Conservation (phyloP, 208 protist genomes). For the Acanthamoeba triangularis region DNA sequence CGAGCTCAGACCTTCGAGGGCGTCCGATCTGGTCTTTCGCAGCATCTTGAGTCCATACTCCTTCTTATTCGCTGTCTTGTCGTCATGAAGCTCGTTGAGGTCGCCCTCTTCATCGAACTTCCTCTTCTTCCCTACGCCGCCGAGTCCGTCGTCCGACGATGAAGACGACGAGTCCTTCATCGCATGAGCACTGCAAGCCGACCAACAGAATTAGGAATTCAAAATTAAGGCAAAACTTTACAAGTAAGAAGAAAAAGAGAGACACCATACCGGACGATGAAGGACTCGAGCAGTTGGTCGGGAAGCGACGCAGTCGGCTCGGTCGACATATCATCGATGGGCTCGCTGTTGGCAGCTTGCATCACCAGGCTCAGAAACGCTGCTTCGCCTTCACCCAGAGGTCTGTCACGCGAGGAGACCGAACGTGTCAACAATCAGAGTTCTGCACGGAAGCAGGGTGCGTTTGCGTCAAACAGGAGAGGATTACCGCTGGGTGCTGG, state of each 20-base stretch:
- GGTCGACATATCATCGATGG: background rate
- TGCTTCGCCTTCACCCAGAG: slow-evolving; percentile 20
- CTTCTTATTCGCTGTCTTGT: background rate
- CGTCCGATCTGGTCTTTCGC: background rate
- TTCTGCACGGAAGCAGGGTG: too few species aligned
- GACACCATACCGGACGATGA: slow-evolving; percentile 7
- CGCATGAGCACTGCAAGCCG: background rate
- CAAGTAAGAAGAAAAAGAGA: background rate
- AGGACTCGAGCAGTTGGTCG: slow-evolving; percentile 40
- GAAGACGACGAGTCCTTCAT: background rate
- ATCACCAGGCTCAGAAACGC: slow-evolving; percentile 30
- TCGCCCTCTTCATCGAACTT: background rate
- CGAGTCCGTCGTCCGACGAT: background rate
- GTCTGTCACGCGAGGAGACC: background rate
- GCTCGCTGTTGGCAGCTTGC: slow-evolving; percentile 46
- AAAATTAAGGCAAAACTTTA: background rate
- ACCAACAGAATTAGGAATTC: too few species aligned
- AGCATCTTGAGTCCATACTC: background rate
- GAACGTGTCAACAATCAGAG: background rate
- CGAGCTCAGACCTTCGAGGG: background rate
- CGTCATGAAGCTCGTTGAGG: background rate
- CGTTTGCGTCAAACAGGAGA: background rate
- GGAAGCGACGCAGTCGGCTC: background rate
- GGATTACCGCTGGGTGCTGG: background rate
- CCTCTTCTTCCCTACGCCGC: background rate